A percentile compares a stretch with the other conserved stretches of the same genome.
These are phyloP conservation scores for Galium porrigens DNA, from an alignment of 305 asterid genomes.

Conservation along the genomic window DNA sequence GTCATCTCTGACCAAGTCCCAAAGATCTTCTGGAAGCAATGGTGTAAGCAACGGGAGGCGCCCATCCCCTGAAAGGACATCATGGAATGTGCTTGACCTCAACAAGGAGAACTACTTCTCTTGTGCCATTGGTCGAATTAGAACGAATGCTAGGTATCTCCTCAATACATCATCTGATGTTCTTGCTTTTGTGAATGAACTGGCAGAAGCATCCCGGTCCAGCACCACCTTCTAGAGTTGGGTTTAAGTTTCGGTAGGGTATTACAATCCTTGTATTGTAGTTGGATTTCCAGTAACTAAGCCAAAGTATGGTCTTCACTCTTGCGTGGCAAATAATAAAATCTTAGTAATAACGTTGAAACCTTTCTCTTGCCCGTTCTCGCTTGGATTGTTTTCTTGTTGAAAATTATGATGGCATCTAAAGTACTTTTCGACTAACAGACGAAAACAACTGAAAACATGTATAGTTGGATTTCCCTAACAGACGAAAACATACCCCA, in stretches of 20 bases:
- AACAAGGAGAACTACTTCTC: constrained; percentile 89
- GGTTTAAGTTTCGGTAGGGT: constrained; percentile 7
- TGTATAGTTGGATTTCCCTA: too few relatives aligned
- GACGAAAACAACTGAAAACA: too few relatives aligned
- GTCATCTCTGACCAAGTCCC: constrained; percentile 25
- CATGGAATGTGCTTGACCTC: constrained; percentile 86
- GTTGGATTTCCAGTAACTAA: not conserved
- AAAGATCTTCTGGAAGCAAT: constrained; percentile 18
- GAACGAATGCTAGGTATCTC: constrained; percentile 68
- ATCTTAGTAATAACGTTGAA: too few relatives aligned
- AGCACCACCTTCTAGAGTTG: constrained; percentile 12
- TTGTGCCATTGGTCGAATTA: constrained; percentile 64
- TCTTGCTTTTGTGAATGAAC: constrained; percentile 45
- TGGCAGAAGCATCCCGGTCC: constrained; percentile 29
- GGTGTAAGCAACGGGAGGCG: constrained; percentile 30
- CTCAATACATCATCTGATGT: constrained; percentile 53
- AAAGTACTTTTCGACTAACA: too few relatives aligned
- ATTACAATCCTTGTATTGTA: not conserved
- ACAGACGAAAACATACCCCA: too few relatives aligned
- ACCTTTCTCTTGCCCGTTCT: too few relatives aligned
- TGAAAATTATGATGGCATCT: not conserved
- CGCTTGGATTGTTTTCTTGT: not conserved
- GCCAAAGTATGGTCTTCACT: not conserved
- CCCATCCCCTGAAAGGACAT: constrained; percentile 32
- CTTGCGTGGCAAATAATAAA: not conserved